phyloP scores from a whole-genome alignment of 768 basidiomycete genomes.

The Auricularia sp. region DNA sequence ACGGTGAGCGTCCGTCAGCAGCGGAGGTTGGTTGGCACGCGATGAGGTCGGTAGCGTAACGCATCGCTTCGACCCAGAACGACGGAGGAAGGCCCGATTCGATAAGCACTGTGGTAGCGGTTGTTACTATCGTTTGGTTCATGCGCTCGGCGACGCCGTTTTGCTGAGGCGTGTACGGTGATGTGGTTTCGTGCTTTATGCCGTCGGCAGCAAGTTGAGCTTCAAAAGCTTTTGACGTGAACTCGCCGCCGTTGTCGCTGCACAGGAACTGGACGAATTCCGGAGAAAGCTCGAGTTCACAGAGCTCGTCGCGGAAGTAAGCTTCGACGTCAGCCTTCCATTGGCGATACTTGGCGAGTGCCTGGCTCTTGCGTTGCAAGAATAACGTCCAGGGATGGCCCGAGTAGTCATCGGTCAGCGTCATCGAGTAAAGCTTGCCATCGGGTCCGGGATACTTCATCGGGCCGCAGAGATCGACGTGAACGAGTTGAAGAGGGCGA shows the following conservation, averaged over 20 bases:
- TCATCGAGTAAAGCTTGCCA: background rate
- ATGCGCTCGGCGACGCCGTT: constrained; percentile 24
- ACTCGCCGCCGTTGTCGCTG: constrained; percentile 23
- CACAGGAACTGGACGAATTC: constrained; percentile 2
- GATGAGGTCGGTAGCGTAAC: constrained; percentile 15
- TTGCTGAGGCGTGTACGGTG: constrained; percentile 20
- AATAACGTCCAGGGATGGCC: background rate
- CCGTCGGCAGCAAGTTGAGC: constrained; percentile 13
- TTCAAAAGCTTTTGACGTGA: constrained; percentile 15
- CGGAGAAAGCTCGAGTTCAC: background rate
- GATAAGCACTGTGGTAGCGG: constrained; percentile 22
- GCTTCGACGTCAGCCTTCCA: background rate
- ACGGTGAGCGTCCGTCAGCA: too few species aligned
- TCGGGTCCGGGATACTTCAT: background rate
- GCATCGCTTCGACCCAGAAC: constrained; percentile 19
- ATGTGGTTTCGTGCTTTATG: constrained; percentile 16
- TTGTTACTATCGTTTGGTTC: constrained; percentile 21
- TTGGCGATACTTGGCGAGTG: background rate
- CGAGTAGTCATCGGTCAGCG: background rate
- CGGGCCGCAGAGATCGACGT: background rate
- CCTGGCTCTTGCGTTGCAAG: background rate
- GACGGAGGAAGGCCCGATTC: constrained; percentile 15
- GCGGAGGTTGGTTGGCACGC: constrained; percentile 13
- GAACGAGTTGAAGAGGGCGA: background rate
- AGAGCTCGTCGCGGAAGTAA: background rate